Evolutionary conservation across 495 filamentous ascomycete genomes (phyloP), one percentile per base, ranked within the genome.

Genomic region (Schizothecium vesticola): DNA sequence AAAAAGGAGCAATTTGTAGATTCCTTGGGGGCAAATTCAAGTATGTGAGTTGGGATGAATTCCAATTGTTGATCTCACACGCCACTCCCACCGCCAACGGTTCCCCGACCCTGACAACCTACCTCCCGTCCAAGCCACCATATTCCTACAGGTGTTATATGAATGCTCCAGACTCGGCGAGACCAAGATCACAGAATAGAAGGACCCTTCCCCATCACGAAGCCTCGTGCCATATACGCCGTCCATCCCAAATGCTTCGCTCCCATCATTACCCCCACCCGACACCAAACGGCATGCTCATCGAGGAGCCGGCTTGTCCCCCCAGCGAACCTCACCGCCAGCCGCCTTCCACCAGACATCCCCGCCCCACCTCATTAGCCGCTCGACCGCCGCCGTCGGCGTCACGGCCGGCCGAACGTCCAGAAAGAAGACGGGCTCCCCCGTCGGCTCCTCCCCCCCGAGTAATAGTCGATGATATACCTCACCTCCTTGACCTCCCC

Each of bases 401-500:
- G 96, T 94, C n/a, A 97, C 73, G 12, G 95, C 95, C 13, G 95
- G 95, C 67, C 95, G 85, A n/a, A 99, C 96, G 77, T 99, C 95
- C 59, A 99, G 86, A 75, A 89, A 98, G 81, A 99, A 99, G 8
- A 98, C 94, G 2, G 95, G 93, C 73, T 97, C 93, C 2, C 95
- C 95, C 0, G 88, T 93, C 4, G 91, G 89, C 71, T 99, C 95
- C 0, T 91, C 90, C 21, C 89, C 88, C 88, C 96, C 9, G 90
- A 90, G 79, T 99, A 99, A 78, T 98, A 99, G 75, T 99, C 95
- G 73, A 99, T 99, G 62, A 99, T 90, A 76, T 99, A 99, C 68
- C 95, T 86, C 58, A 97, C 84, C 83, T 97, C 92, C 75, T 87
- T 88, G 66, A 75, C 77, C 70, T 85, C 29, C 6, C 86, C 85